Conservation (phyloP, 805 yeast genomes). For the Yarrowia phangngaensis region DNA sequence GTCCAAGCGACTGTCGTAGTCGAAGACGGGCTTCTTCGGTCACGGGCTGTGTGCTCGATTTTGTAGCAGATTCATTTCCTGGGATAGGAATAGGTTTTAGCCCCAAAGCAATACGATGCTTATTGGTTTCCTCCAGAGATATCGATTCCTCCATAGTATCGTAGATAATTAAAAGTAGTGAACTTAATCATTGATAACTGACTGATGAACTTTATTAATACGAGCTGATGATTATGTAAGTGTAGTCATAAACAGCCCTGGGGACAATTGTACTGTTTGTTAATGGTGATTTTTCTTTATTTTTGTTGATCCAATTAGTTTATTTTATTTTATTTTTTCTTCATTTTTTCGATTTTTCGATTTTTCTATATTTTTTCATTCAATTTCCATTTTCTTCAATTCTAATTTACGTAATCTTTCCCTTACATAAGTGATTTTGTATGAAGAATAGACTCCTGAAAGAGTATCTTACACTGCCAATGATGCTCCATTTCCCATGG, state of each 20-base stretch:
- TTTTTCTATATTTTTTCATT: background rate
- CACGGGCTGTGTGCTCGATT: slow-evolving; percentile 21
- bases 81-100: slow-evolving; percentile 47
- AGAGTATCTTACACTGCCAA: too few species aligned
- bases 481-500: too few species aligned
- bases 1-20: slow-evolving; percentile 50
- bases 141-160: slow-evolving; percentile 30
- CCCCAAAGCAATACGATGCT: slow-evolving; percentile 50
- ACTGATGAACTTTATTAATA: background rate
- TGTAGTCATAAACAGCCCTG: background rate
- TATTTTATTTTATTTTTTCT: background rate
- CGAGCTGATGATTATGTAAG: background rate
- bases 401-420: background rate
- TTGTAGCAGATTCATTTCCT: background rate
- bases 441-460: too few species aligned
- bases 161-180: background rate
- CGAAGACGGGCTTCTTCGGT: slow-evolving; percentile 55
- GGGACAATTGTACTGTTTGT: background rate
- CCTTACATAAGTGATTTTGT: too few species aligned
- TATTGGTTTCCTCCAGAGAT: slow-evolving; percentile 56
- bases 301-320: background rate
- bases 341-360: background rate
- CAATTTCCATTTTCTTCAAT: background rate
- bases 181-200: background rate
- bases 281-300: background rate